Evolutionary conservation across 441 rosid species (phyloP).

Genomic region (Hypseocharis bilobata): DNA sequence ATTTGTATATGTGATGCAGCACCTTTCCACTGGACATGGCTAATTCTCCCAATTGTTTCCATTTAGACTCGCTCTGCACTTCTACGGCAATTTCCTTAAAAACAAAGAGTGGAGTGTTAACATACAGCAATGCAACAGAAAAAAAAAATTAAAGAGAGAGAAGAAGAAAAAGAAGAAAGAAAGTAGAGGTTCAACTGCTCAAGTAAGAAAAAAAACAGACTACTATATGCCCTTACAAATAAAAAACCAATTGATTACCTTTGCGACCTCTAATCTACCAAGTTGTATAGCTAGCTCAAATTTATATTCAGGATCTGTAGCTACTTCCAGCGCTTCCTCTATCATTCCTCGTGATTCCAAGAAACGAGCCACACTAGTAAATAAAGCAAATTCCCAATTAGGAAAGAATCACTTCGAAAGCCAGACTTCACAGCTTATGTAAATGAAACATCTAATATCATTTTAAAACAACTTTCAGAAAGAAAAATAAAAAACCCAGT

Average conservation of each 20-base stretch:
- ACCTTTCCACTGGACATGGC: slow-evolving; percentile 97
- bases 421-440: slow-evolving; percentile 8
- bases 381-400: slow-evolving; percentile 20
- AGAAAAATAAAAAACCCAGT: not conserved
- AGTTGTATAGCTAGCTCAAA: slow-evolving; percentile 93
- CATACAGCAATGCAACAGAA: not conserved
- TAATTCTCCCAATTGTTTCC: slow-evolving; percentile 95
- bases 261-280: slow-evolving; percentile 76
- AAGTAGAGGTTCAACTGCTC: not conserved
- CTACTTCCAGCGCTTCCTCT: slow-evolving; percentile 90
- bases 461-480: not conserved
- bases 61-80: slow-evolving; percentile 78
- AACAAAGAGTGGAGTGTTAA: not conserved
- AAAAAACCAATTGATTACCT: slow-evolving; percentile 35
- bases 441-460: not conserved
- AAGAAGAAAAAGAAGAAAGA: not conserved
- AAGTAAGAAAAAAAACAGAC: not conserved
- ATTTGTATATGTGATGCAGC: not conserved
- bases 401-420: slow-evolving; percentile 8
- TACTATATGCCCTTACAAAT: not conserved
- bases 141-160: too few species aligned
- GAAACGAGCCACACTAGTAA: slow-evolving; percentile 83
- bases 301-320: slow-evolving; percentile 87
- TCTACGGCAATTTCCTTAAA: slow-evolving; percentile 72
- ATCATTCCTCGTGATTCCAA: slow-evolving; percentile 92